Percentiles rank a stretch among this genome's conserved stretches.
These are phyloP conservation scores for Beauveria rudraprayagi DNA, from an alignment of 2,329 filamentous ascomycete species.

Conservation along the genomic window DNA sequence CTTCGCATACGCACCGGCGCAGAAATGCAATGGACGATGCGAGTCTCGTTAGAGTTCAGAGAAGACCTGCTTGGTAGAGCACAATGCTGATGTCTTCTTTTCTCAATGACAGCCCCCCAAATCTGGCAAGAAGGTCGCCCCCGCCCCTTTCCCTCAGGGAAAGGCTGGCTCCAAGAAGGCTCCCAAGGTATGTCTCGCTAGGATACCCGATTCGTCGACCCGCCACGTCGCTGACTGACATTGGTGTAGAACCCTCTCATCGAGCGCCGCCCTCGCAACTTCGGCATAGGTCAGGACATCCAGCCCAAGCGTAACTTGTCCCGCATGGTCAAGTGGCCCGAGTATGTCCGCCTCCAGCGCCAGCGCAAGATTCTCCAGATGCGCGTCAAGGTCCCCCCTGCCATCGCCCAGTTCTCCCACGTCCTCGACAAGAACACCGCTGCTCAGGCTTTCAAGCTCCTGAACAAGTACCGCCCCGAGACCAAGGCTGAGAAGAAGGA, in stretches of 20 bases:
- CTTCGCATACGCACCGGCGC: constrained; percentile 30
- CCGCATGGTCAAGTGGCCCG: constrained; percentile 99
- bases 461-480: constrained; percentile 99
- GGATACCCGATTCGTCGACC: too few relatives aligned
- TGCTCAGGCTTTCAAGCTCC: constrained; percentile 94
- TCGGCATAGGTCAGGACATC: constrained; percentile 97
- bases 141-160: constrained; percentile 91
- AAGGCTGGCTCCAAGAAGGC: constrained; percentile 92
- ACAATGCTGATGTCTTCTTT: constrained; percentile 95
- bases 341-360: constrained; percentile 97
- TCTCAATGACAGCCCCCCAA: constrained; percentile 99
- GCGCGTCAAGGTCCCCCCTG: constrained; percentile 95
- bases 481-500: constrained; percentile 99
- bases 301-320: constrained; percentile 92
- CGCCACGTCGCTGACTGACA: neutral
- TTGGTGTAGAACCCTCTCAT: constrained; percentile 83
- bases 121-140: constrained; percentile 92
- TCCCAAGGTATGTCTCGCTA: constrained; percentile 68
- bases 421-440: constrained; percentile 96
- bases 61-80: constrained; percentile 62
- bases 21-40: constrained; percentile 42
- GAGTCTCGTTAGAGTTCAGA: constrained; percentile 86
- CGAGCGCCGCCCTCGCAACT: constrained; percentile 97
- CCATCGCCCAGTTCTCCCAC: constrained; percentile 95
- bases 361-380: constrained; percentile 92